A percentile compares a stretch with the other conserved stretches of the same genome.
phyloP scores from a whole-genome alignment of 1,284 basidiomycete species.

The Microbotryomycetes sp. region DNA sequence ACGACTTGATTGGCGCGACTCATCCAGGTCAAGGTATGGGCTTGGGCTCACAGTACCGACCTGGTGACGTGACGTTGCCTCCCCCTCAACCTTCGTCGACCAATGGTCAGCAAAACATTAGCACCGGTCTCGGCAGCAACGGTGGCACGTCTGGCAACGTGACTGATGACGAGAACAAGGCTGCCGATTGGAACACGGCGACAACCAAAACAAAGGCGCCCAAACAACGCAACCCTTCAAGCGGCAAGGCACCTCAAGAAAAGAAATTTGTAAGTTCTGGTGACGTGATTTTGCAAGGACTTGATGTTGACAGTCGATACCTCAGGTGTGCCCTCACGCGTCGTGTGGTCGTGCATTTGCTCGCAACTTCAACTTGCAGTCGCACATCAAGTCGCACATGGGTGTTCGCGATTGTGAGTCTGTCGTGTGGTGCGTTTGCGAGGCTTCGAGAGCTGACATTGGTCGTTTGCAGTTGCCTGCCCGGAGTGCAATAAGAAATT shows the following conservation, averaged over 20 bases:
- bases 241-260: not conserved
- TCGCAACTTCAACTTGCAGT: conserved; percentile 31
- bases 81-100: not conserved
- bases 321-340: conserved; percentile 27
- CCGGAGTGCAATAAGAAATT: conserved; percentile 32
- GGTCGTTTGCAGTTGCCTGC: conserved; percentile 22
- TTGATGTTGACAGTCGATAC: not conserved
- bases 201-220: not conserved
- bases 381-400: conserved; percentile 32
- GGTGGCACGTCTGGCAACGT: not conserved
- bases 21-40: not conserved
- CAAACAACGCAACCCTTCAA: not conserved
- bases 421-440: not conserved
- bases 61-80: not conserved
- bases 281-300: not conserved
- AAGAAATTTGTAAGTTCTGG: conserved; percentile 27
- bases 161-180: not conserved
- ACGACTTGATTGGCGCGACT: not conserved
- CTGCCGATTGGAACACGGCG: not conserved
- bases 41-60: not conserved
- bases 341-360: conserved; percentile 28
- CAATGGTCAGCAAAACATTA: too few relatives aligned
- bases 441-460: not conserved
- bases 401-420: conserved; percentile 31
- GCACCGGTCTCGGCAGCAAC: not conserved